Base-by-base conservation (phyloP, 129 eudicot genomes). In the Lactuca sativa region DNA sequence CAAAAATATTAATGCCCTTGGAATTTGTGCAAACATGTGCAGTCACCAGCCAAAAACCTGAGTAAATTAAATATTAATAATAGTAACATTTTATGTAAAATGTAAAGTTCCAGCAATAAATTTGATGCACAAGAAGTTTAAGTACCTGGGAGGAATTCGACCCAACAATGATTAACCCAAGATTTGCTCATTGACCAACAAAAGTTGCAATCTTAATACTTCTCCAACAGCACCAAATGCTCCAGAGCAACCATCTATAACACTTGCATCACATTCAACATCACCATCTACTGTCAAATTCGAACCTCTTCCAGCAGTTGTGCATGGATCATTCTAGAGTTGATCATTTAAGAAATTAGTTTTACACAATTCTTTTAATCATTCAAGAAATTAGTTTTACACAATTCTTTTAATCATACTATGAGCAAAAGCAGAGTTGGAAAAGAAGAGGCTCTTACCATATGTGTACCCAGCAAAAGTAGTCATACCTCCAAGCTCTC, bases 211-310 rank as follows among this genome's bases (percentile, higher is more conserved):
- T 77, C 69, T 83, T 84, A 61, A 90, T 95, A 90, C 89, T 3
- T 97, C 95, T 71, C 99, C 99, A 76, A 95, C 97, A 76, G 96
- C 99, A 59, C 93, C 99, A 77, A 85, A 95, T 74, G 81, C 78
- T 72, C 93, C 96, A 14, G 97, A 85, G 15, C 47, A 61, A 62
- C 97, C 97, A 74, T 90, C 97, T 96, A 95, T 95, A 25, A 90
- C 47, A 77, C 99, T 87, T 7, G 99, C 99, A 77, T 95, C 99
- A 80, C 96, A 87, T 74, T 95, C 99, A 17, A 95, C 99, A 52
- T 60, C 86, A 66, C 99, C 99, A 78, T 85, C 96, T 74, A 85
- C 96, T 5, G 97, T 90, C 82, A 95, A 83, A 77, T 95, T 95
- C 30, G 97, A 95, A 34, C 99, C 99, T 62, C 93, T 84, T 40